Evolutionary conservation across 495 filamentous ascomycete genomes (phyloP).

Genomic region (Talaromyces borbonicus): DNA sequence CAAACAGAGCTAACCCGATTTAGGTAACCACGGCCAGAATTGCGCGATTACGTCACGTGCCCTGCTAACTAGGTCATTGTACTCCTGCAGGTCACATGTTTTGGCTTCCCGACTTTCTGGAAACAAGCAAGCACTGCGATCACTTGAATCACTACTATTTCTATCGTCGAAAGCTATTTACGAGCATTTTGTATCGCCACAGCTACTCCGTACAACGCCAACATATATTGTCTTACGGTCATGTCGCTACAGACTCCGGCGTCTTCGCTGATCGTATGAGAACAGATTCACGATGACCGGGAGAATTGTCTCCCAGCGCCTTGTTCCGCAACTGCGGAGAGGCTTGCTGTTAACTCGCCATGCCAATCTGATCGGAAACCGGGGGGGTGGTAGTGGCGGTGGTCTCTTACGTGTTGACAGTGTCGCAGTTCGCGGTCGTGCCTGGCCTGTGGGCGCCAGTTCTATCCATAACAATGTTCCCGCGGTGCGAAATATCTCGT

Average conservation of each 20-base stretch:
- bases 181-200: too few species aligned
- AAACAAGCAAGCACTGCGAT: neutral
- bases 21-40: too few species aligned
- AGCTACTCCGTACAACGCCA: neutral
- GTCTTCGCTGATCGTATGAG: constrained; percentile 18
- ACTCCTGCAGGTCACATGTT: neutral
- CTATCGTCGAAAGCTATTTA: too few species aligned
- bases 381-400: constrained; percentile 58
- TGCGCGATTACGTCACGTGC: neutral
- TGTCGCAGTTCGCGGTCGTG: constrained; percentile 48
- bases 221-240: constrained; percentile 3
- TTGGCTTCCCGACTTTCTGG: neutral
- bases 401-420: constrained; percentile 60
- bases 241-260: constrained; percentile 1
- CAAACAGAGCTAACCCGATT: too few species aligned
- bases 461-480: constrained; percentile 74
- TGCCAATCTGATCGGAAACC: constrained; percentile 47
- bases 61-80: too few species aligned
- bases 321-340: constrained; percentile 54
- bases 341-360: constrained; percentile 50
- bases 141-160: neutral
- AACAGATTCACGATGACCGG: constrained; percentile 58
- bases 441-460: constrained; percentile 67
- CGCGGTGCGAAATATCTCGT: constrained; percentile 76
- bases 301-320: constrained; percentile 66